Conservation (phyloP, 2,329 filamentous ascomycete species). For the Claviceps fusiformis region DNA sequence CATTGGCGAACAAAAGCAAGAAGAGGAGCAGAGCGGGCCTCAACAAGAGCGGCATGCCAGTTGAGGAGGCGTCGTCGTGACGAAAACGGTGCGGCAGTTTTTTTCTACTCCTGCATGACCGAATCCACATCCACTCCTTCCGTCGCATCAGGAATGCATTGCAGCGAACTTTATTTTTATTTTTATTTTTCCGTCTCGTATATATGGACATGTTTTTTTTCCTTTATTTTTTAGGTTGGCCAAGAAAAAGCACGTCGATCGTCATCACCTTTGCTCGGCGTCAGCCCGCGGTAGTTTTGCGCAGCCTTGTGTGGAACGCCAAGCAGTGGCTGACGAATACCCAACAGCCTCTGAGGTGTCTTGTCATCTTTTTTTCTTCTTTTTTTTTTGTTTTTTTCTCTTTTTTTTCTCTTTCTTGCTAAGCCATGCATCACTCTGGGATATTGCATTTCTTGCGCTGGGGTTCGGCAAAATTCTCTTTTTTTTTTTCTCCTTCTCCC, state of each 20-base stretch:
- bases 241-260: neutral
- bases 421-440: neutral
- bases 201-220: neutral
- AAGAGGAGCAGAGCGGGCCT: conserved; percentile 4
- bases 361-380: neutral
- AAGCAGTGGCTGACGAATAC: neutral
- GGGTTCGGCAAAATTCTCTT: neutral
- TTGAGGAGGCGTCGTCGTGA: neutral
- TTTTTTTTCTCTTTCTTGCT: neutral
- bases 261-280: neutral
- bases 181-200: neutral
- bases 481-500: neutral
- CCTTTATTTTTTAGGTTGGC: neutral
- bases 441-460: neutral
- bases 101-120: no score
- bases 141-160: neutral
- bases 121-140: neutral
- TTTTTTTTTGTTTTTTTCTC: neutral
- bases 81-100: neutral
- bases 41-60: neutral
- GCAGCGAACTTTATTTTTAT: neutral
- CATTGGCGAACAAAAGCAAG: conserved; percentile 37
- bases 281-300: neutral
- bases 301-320: neutral
- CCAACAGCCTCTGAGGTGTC: neutral